phyloP scores from a whole-genome alignment of 1,139 yeast genomes.

The Scheffersomyces illinoinensis region DNA sequence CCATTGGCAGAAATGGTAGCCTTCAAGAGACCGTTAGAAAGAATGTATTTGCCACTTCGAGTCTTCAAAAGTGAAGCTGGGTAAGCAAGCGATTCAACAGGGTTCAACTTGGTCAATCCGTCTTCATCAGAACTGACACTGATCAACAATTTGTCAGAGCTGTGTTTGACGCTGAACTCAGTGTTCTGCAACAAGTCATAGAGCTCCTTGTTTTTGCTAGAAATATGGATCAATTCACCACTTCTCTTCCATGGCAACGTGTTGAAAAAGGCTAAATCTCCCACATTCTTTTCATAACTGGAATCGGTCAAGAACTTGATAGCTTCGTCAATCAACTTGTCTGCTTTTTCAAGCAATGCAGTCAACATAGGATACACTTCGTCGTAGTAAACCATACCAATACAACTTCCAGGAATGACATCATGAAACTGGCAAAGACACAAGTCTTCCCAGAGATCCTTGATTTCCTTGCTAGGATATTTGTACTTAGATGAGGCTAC shows the following conservation, averaged over 20 bases:
- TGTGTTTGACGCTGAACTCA: background rate
- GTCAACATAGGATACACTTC: slow-evolving; percentile 85
- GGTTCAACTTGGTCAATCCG: slow-evolving; percentile 12
- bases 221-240: slow-evolving; percentile 46
- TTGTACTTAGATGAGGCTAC: slow-evolving; percentile 49
- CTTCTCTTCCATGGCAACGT: slow-evolving; percentile 71
- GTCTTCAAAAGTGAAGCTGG: slow-evolving; percentile 49
- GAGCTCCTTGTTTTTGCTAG: slow-evolving; percentile 10
- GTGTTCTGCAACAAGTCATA: slow-evolving; percentile 6
- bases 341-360: slow-evolving; percentile 54
- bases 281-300: slow-evolving; percentile 8
- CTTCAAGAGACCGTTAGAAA: slow-evolving; percentile 61
- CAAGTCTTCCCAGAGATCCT: slow-evolving; percentile 81
- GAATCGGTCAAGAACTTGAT: slow-evolving; percentile 22
- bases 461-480: slow-evolving; percentile 71
- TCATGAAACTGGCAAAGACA: slow-evolving; percentile 94
- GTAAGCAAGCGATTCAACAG: slow-evolving; percentile 28
- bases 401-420: slow-evolving; percentile 94
- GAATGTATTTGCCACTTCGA: slow-evolving; percentile 41
- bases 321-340: slow-evolving; percentile 54
- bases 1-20: slow-evolving; percentile 65
- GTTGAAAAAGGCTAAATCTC: slow-evolving; percentile 42
- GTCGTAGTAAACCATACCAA: slow-evolving; percentile 87
- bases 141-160: slow-evolving; percentile 5
- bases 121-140: slow-evolving; percentile 16